Base-by-base conservation (phyloP, 116 monocot species). In the Papilionanthe hybrid region DNA sequence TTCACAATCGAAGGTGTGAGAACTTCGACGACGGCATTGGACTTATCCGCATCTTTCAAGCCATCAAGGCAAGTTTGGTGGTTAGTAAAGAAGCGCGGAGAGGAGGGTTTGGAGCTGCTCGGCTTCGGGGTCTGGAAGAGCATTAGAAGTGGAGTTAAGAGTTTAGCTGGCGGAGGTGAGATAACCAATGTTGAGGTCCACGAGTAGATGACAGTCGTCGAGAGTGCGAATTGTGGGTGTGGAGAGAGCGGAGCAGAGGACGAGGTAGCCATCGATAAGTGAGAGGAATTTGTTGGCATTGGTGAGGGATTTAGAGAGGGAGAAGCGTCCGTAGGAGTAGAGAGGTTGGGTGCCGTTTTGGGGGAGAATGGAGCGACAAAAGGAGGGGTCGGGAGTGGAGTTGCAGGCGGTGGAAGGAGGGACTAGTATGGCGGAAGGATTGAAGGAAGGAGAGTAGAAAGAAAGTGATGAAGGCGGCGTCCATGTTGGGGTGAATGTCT, bases 61-160 rank as follows among this genome's bases (percentile, higher is more conserved):
- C 94, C 90, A 50, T 92, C 92, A 37, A 84, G 69, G 60, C 94
- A 95, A 9, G 94, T 95, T 75, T 90, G 87, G 27, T 85, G 87
- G 79, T 95, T 92, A 49, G 92, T 90, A 18, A n/a, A 95, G 56
- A 17, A 88, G 74, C 0, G 94, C 94, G 12, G 88, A 86, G 50
- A 95, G 94, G 22, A 87, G 49, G 20, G 92, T 83, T 48, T 87
- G 87, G 41, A 87, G 63, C 57, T 78, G 22, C 9, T 92, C 89
- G 5, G 92, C 80, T 58, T 89, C 79, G 1, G 85, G 67, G 55
- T 88, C 90, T 20, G 77, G 78, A 4, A 92, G 86, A 47, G 10
- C 20, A 17, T 20, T 41, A 44, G 73, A 68, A 25, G 80, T 84
- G 32, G 78, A 72, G 72, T 88, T 89, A 45, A 90, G 76, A 0